These are phyloP conservation scores for Mangifera indica DNA, from an alignment of 345 rosid genomes.

Conservation along the genomic window DNA sequence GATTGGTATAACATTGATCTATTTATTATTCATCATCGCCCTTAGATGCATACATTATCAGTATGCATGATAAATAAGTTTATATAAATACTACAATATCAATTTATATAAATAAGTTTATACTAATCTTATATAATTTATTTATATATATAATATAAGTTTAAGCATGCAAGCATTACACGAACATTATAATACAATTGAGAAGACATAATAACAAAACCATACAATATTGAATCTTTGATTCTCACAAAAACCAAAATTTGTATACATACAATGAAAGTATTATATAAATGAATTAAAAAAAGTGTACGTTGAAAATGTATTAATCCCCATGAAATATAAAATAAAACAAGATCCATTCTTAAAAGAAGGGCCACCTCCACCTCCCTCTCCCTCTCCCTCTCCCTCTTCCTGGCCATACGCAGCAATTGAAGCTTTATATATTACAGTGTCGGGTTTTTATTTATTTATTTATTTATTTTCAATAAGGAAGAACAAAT, in stretches of 20 bases:
- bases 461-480: not conserved
- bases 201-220: no score
- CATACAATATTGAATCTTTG: not conserved
- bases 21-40: no score
- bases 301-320: not conserved
- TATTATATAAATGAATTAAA: not conserved
- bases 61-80: no score
- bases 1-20: no score
- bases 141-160: no score
- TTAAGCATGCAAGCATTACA: no score
- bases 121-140: no score
- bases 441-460: constrained; percentile 27
- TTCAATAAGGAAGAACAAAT: constrained; percentile 5
- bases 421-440: constrained; percentile 24
- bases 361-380: constrained; percentile 43
- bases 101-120: no score
- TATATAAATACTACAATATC: no score
- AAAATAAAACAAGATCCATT: constrained; percentile 28
- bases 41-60: no score
- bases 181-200: not conserved
- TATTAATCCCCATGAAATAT: constrained; percentile 12
- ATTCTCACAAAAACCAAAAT: constrained; percentile 8
- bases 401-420: not conserved
- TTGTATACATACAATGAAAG: not conserved
- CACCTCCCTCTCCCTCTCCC: not conserved